Base-by-base conservation (phyloP, 495 filamentous ascomycete genomes). In the Trichoderma reesei region DNA sequence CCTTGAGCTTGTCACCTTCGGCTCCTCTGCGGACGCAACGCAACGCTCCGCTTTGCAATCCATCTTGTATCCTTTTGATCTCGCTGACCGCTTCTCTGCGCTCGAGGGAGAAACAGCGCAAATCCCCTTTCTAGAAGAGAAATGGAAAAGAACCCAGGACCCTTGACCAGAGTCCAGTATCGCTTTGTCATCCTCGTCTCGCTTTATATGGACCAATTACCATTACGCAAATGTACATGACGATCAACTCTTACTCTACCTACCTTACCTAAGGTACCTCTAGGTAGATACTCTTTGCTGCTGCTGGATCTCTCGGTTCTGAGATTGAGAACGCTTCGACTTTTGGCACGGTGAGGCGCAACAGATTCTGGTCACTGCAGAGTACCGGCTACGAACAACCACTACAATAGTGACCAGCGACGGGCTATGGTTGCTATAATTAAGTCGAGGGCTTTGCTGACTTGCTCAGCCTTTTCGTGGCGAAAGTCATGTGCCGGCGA, bases 381-480 rank as follows among this genome's bases (percentile, higher is more conserved):
- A 56, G 51, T 56, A 56, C 20, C 20, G 9, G 11, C 11, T 56
- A 56, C 51, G 34, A 56, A 10, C 20, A 31, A n/a, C 20, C 8
- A 31, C 20, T 33, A 31, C 51, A 56, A 0, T 8, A 8, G 14
- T 26, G 8, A 14, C 51, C 10, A 10, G 51, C 31, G 20, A 34
- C 31, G 16, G 51, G 51, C 51, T 56, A 26, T 56, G 51, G 51
- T 56, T 56, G 51, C 51, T 56, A 56, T 56, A 56, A 56, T 56
- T 56, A 56, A 56, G 9, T 2, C 5, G 11, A 56, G 51, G 51
- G 51, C 51, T 56, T 56, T 14, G 42, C 42, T 46, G 42, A 46
- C 11, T 46, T 2, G 51, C 51, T 56, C 20, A 56, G 51, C 51
- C 51, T 56, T 56, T 13, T 14, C 20, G 51, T 56, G 51, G 51